A percentile compares a stretch with the other conserved stretches of the same genome.
These are phyloP conservation scores for Populus ilicifolia DNA, from an alignment of 345 rosid genomes.

Conservation along the genomic window DNA sequence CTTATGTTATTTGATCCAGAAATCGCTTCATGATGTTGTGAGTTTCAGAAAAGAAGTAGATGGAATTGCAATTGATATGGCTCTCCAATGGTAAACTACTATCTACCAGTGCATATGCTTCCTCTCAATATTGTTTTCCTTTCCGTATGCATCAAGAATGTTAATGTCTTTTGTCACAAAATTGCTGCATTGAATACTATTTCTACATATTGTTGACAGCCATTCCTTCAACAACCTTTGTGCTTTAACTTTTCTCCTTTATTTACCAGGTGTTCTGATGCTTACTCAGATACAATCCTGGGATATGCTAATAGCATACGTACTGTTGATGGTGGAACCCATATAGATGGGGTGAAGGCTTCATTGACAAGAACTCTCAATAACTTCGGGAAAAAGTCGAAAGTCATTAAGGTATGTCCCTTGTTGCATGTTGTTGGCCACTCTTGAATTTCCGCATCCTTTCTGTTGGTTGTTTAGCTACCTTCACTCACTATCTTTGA, in stretches of 20 bases:
- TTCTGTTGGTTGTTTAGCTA: neutral
- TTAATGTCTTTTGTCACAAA: neutral
- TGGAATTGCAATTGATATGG: conserved; percentile 66
- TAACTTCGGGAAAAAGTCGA: conserved; percentile 80
- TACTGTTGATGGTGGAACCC: conserved; percentile 96
- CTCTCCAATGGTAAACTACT: conserved; percentile 80
- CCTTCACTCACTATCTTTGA: neutral
- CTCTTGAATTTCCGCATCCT: neutral
- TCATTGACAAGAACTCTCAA: conserved; percentile 89
- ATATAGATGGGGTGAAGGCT: conserved; percentile 87
- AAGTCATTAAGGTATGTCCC: conserved; percentile 64
- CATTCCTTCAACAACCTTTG: neutral
- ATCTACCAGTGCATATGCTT: conserved; percentile 10
- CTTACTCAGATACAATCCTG: conserved; percentile 88
- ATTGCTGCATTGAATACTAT: neutral
- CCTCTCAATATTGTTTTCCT: conserved; percentile 1
- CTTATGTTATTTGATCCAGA: conserved; percentile 51
- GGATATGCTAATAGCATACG: conserved; percentile 98
- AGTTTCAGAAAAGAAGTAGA: conserved; percentile 63
- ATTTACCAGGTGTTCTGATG: conserved; percentile 83
- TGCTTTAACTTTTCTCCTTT: conserved; percentile 19
- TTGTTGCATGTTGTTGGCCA: neutral
- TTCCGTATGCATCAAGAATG: neutral
- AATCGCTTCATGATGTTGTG: conserved; percentile 79
- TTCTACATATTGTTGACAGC: neutral